A percentile compares a stretch with the other conserved stretches of the same genome.
Conservation (phyloP, 768 basidiomycete species). For the Fomitopsis serialis region DNA sequence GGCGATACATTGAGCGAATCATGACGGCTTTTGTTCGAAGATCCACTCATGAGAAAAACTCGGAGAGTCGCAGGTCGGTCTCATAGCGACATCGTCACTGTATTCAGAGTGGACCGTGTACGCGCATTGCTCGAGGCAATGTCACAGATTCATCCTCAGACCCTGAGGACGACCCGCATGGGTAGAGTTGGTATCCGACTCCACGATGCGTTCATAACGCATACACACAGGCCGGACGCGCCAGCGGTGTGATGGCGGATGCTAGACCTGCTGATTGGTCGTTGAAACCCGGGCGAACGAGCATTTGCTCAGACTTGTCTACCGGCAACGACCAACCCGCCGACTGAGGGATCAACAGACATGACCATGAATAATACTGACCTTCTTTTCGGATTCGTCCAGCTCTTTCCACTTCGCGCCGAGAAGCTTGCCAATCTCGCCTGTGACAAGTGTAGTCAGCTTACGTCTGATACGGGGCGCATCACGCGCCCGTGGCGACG, state of each 20-base stretch:
- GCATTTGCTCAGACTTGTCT: not conserved
- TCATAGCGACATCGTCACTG: too few species aligned
- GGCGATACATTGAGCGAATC: not conserved
- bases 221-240: too few species aligned
- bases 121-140: too few species aligned
- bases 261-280: too few species aligned
- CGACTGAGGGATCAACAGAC: not conserved
- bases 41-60: too few species aligned
- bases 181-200: too few species aligned
- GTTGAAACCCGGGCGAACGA: not conserved
- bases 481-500: constrained; percentile 1
- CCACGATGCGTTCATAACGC: too few species aligned
- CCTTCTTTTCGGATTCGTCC: constrained; percentile 88
- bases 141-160: too few species aligned
- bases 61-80: too few species aligned
- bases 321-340: not conserved
- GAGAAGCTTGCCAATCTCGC: constrained; percentile 91
- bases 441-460: constrained; percentile 31
- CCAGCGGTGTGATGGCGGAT: too few species aligned
- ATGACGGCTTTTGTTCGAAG: not conserved
- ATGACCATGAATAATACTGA: constrained; percentile 23
- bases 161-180: too few species aligned
- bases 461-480: constrained; percentile 1
- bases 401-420: constrained; percentile 98
- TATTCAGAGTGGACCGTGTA: too few species aligned